Conservation (phyloP, 2,329 filamentous ascomycete genomes). For the Colletotrichum tabaci region DNA sequence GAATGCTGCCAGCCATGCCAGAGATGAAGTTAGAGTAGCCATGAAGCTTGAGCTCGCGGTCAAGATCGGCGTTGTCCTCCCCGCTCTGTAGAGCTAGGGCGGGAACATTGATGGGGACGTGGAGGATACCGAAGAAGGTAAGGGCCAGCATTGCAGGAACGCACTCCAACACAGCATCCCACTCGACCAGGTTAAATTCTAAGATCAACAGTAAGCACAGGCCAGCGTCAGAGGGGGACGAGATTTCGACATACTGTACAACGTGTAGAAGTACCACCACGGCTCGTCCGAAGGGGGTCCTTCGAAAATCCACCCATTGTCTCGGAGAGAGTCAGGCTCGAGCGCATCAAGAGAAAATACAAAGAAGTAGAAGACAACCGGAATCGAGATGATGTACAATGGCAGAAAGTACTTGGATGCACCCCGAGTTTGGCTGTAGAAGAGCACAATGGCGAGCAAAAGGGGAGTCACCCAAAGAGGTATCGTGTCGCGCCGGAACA, state of each 20-base stretch:
- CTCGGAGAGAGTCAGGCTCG: slow-evolving; percentile 76
- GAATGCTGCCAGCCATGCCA: slow-evolving; percentile 87
- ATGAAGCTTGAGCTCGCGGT: slow-evolving; percentile 92
- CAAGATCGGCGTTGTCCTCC: slow-evolving; percentile 92
- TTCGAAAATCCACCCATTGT: slow-evolving; percentile 91
- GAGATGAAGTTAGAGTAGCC: slow-evolving; percentile 94
- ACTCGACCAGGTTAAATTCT: slow-evolving; percentile 88
- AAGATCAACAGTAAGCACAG: slow-evolving; percentile 44
- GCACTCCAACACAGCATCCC: slow-evolving; percentile 85
- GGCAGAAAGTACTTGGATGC: slow-evolving; percentile 90
- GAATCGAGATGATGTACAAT: slow-evolving; percentile 85
- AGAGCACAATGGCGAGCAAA: slow-evolving; percentile 80
- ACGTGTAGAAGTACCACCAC: slow-evolving; percentile 98
- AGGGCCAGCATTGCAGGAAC: slow-evolving; percentile 96
- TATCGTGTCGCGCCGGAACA: slow-evolving; percentile 81
- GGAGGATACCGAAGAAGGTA: slow-evolving; percentile 96
- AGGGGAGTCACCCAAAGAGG: slow-evolving; percentile 89
- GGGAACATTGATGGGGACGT: slow-evolving; percentile 98
- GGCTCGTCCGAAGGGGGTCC: slow-evolving; percentile 87
- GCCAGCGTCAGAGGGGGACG: not conserved
- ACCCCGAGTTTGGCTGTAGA: slow-evolving; percentile 82
- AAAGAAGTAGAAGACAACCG: slow-evolving; percentile 83
- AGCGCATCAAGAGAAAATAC: slow-evolving; percentile 79
- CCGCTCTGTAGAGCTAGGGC: slow-evolving; percentile 91
- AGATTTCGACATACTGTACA: slow-evolving; percentile 80